phyloP scores from a whole-genome alignment of 2,329 filamentous ascomycete genomes.

The Botryotinia convoluta region DNA sequence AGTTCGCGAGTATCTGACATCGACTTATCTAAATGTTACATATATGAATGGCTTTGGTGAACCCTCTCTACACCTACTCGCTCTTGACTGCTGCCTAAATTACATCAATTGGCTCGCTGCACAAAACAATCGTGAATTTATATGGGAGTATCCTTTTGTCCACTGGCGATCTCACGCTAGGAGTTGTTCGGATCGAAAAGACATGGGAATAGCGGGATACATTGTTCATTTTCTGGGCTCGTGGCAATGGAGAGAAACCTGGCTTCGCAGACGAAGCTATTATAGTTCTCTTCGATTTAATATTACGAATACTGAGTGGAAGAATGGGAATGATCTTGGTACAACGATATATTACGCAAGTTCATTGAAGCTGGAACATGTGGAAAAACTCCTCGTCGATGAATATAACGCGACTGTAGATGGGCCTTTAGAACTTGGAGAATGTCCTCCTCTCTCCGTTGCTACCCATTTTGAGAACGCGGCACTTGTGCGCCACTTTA shows the following conservation, averaged over 20 bases:
- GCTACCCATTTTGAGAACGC: not conserved
- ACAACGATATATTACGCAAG: not conserved
- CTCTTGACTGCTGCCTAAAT: not conserved
- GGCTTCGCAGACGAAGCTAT: accelerated
- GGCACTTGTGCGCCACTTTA: not conserved
- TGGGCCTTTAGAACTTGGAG: not conserved
- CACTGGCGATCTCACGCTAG: not conserved
- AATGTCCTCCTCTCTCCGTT: not conserved
- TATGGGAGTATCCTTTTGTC: not conserved
- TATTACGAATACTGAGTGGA: not conserved
- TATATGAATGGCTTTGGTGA: not conserved
- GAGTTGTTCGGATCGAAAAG: not conserved
- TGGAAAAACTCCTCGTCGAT: not conserved
- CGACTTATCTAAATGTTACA: not conserved
- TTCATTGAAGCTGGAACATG: not conserved
- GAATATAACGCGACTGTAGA: not conserved
- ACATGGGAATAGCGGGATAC: not conserved
- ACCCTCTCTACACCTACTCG: not conserved
- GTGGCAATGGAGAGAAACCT: not conserved
- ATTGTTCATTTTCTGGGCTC: not conserved
- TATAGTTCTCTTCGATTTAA: not conserved
- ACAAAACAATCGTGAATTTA: not conserved
- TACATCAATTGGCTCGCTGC: not conserved
- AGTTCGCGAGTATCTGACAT: not conserved
- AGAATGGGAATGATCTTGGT: not conserved